A percentile compares a stretch with the other conserved stretches of the same genome.
These are phyloP conservation scores for Kluyveromyces sp. DNA, from an alignment of 1,139 yeast species.

Conservation along the genomic window DNA sequence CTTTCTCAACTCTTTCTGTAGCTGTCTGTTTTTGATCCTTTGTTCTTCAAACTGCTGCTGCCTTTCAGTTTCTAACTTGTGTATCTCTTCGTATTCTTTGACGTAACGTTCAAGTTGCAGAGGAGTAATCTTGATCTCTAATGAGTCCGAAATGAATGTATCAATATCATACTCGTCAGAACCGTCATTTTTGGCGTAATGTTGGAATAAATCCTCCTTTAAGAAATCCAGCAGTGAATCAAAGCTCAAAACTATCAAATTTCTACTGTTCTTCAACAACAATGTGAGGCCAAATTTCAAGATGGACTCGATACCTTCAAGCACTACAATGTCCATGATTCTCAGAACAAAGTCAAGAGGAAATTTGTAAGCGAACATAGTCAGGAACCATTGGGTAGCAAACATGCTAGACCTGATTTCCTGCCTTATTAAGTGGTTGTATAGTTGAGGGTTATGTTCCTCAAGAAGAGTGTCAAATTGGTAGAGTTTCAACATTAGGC, in stretches of 20 bases:
- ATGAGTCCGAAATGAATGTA: conserved; percentile 72
- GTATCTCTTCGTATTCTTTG: conserved; percentile 68
- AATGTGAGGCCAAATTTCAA: conserved; percentile 75
- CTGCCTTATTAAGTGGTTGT: conserved; percentile 70
- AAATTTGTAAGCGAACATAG: conserved; percentile 88
- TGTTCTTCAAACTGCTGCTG: conserved; percentile 62
- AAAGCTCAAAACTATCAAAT: conserved; percentile 55
- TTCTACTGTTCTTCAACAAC: conserved; percentile 58
- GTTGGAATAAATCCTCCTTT: conserved; percentile 71
- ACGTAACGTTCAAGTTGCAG: conserved; percentile 60
- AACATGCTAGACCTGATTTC: conserved; percentile 90
- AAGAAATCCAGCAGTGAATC: conserved; percentile 69
- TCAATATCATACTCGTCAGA: conserved; percentile 52
- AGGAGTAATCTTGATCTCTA: conserved; percentile 63
- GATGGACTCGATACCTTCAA: conserved; percentile 83
- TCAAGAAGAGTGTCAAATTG: conserved; percentile 85
- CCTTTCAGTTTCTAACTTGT: conserved; percentile 59
- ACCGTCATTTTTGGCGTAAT: conserved; percentile 46
- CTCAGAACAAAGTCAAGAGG: conserved; percentile 79
- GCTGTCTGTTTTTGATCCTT: conserved; percentile 58
- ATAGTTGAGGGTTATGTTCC: conserved; percentile 37
- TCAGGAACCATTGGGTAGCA: conserved; percentile 93
- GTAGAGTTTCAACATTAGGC: conserved; percentile 73
- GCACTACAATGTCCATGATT: conserved; percentile 75
- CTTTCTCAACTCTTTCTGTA: conserved; percentile 67